Evolutionary conservation across 2,329 filamentous ascomycete species (phyloP).

Genomic region (Paecilomyces sp.): DNA sequence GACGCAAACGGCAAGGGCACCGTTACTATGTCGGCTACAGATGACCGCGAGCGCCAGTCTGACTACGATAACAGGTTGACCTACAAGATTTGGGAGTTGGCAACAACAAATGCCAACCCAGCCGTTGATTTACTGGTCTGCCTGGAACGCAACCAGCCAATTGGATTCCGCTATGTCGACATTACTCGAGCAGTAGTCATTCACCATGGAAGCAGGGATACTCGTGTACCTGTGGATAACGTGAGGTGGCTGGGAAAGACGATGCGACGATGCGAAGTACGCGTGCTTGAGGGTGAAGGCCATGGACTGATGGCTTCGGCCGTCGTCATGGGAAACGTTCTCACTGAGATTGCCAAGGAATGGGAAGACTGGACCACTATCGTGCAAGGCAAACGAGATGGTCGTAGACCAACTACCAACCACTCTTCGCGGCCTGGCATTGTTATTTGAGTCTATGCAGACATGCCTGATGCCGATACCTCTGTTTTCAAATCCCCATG

Average conservation of each 20-base stretch:
- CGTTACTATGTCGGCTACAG: conserved; percentile 1
- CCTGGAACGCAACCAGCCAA: conserved; percentile 79
- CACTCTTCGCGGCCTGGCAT: conserved; percentile 16
- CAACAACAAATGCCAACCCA: conserved; percentile 85
- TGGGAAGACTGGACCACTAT: conserved; percentile 81
- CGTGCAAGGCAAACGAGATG: conserved; percentile 35
- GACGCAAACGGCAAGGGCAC: not conserved
- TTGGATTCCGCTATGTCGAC: conserved; percentile 95
- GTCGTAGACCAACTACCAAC: conserved; percentile 20
- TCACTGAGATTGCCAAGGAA: conserved; percentile 89
- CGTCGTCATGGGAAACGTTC: conserved; percentile 82
- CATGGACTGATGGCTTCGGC: conserved; percentile 96
- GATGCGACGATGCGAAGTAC: conserved; percentile 88
- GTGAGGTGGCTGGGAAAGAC: conserved; percentile 89
- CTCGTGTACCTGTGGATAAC: conserved; percentile 88
- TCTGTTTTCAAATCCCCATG: not conserved
- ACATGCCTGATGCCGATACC: not conserved
- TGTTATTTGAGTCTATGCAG: conserved; percentile 1
- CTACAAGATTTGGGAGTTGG: conserved; percentile 87
- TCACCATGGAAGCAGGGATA: conserved; percentile 86
- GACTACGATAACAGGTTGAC: conserved; percentile 79
- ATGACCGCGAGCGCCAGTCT: conserved; percentile 29
- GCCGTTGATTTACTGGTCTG: conserved; percentile 90
- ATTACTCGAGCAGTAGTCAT: conserved; percentile 88
- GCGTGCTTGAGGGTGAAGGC: conserved; percentile 82